These are phyloP conservation scores for Cnidoscolus chayamansa DNA, from an alignment of 441 rosid genomes.

Conservation along the genomic window DNA sequence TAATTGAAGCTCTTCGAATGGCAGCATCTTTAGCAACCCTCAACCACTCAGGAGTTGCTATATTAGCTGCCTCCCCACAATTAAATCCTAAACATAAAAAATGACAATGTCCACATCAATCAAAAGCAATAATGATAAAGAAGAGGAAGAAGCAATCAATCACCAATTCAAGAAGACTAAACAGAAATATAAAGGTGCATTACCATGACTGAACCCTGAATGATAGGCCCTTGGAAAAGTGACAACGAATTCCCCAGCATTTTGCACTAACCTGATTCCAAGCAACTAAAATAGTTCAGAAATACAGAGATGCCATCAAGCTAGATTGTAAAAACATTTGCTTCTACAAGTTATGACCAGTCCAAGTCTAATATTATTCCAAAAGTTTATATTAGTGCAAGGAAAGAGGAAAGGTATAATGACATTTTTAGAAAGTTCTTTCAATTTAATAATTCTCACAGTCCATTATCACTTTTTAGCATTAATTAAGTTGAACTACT, in stretches of 20 bases:
- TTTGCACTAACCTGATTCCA: constrained; percentile 88
- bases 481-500: neutral
- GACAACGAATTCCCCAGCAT: constrained; percentile 97
- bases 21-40: constrained; percentile 88
- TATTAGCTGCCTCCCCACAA: constrained; percentile 34
- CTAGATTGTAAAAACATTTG: constrained; percentile 1
- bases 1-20: constrained; percentile 92
- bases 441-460: constrained; percentile 2
- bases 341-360: neutral
- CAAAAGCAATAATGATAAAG: constrained; percentile 11
- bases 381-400: neutral
- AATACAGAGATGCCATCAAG: constrained; percentile 15
- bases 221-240: constrained; percentile 99
- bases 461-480: neutral
- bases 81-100: constrained; percentile 28
- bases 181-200: constrained; percentile 25
- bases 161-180: constrained; percentile 5
- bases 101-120: constrained; percentile 12
- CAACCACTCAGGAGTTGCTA: constrained; percentile 87
- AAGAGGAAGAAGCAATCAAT: neutral
- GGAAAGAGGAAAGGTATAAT: neutral
- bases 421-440: neutral
- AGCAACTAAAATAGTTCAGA: constrained; percentile 27
- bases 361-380: neutral
- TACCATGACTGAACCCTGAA: constrained; percentile 98